Evolutionary conservation across 2,329 filamentous ascomycete species (phyloP).

Genomic region (Cladosporium velox): DNA sequence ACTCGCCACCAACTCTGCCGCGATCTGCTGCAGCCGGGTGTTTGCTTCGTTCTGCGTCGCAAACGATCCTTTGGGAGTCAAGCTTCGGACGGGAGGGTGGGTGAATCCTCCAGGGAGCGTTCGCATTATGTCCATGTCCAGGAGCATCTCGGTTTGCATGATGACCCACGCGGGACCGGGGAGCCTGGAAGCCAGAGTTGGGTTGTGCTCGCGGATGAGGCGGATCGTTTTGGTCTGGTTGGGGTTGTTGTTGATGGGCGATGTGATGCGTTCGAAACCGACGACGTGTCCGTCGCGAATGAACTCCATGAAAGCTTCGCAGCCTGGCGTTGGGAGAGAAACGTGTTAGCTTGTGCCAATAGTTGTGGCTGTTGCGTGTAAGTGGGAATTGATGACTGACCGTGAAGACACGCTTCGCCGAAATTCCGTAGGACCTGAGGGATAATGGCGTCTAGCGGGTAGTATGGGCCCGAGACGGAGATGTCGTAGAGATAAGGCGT

Average conservation of each 20-base stretch:
- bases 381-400: not conserved
- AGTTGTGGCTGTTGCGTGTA: not conserved
- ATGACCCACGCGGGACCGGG: slow-evolving; percentile 20
- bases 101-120: not conserved
- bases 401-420: not conserved
- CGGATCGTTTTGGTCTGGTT: slow-evolving; percentile 6
- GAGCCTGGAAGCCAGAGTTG: slow-evolving; percentile 2
- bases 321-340: not conserved
- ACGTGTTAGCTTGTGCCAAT: not conserved
- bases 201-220: slow-evolving; percentile 11
- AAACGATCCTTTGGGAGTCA: not conserved
- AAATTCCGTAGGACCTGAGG: not conserved
- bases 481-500: not conserved
- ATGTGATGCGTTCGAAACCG: slow-evolving; percentile 15
- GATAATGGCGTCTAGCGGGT: not conserved
- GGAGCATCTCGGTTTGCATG: not conserved
- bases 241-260: slow-evolving; percentile 17
- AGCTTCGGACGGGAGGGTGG: not conserved
- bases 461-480: not conserved
- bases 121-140: not conserved
- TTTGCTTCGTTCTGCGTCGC: not conserved
- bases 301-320: slow-evolving; percentile 6
- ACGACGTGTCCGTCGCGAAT: not conserved
- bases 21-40: not conserved
- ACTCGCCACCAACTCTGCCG: not conserved